These are phyloP conservation scores for Polygonum aviculare DNA, from an alignment of 148 eudicot genomes.

Conservation along the genomic window DNA sequence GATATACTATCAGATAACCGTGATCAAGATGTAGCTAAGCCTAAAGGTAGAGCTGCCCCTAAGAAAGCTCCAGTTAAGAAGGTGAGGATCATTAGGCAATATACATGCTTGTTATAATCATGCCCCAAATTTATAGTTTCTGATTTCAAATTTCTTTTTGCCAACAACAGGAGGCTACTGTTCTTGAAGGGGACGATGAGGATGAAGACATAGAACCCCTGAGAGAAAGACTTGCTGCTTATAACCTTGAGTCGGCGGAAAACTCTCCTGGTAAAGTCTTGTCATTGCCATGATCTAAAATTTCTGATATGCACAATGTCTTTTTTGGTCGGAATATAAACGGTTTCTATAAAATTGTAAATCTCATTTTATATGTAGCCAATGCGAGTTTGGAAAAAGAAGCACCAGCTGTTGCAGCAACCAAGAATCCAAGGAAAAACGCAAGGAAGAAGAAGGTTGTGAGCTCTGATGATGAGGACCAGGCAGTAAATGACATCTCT, in stretches of 20 bases:
- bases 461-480: background rate
- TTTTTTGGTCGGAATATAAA: too few relatives aligned
- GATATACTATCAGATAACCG: conserved; percentile 22
- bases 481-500: conserved; percentile 29
- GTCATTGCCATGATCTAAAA: background rate
- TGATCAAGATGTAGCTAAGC: conserved; percentile 32
- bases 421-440: conserved; percentile 30
- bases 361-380: conserved; percentile 20
- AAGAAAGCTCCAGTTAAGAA: conserved; percentile 68
- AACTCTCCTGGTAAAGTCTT: conserved; percentile 49
- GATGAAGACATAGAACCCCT: conserved; percentile 45
- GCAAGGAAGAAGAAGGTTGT: conserved; percentile 24
- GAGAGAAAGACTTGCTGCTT: conserved; percentile 58
- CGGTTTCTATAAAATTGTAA: background rate
- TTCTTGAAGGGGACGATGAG: conserved; percentile 25
- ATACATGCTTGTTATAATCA: background rate
- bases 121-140: background rate
- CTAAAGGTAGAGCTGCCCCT: conserved; percentile 43
- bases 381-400: conserved; percentile 38
- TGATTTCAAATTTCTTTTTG: background rate
- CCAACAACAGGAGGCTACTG: background rate
- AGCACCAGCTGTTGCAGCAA: conserved; percentile 12
- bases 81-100: conserved; percentile 23
- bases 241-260: conserved; percentile 70
- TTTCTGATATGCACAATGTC: background rate